Percentiles rank a stretch among this genome's conserved stretches.
Conservation (phyloP, 345 rosid genomes). For the Salix exigua region DNA sequence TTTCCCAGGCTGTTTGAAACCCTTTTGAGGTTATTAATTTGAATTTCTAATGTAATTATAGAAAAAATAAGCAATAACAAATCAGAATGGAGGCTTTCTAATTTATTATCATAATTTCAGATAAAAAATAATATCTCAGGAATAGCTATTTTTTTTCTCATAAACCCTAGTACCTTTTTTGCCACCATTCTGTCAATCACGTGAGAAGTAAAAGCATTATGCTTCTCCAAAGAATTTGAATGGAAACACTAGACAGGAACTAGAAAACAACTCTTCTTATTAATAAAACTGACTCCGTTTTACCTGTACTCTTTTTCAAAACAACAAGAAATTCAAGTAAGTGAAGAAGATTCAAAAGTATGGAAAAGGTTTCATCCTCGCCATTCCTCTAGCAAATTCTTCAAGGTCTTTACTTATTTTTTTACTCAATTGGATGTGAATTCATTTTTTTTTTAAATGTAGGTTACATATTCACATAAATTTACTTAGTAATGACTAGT, state of each 20-base stretch:
- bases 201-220: slow-evolving; percentile 35
- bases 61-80: too few relatives aligned
- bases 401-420: slow-evolving; percentile 47
- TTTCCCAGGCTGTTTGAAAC: background rate
- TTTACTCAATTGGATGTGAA: background rate
- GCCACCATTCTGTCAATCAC: too few relatives aligned
- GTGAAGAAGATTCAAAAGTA: slow-evolving; percentile 35
- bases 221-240: slow-evolving; percentile 76
- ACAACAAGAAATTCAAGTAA: background rate
- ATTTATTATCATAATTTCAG: too few relatives aligned
- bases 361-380: slow-evolving; percentile 69
- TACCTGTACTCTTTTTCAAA: too few relatives aligned
- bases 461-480: too few relatives aligned
- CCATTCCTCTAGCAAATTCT: slow-evolving; percentile 82
- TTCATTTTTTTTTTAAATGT: background rate
- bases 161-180: too few relatives aligned
- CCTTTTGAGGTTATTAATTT: too few relatives aligned
- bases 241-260: slow-evolving; percentile 55
- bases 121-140: too few relatives aligned
- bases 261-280: slow-evolving; percentile 59
- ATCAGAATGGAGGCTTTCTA: too few relatives aligned
- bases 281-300: slow-evolving; percentile 50
- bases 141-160: too few relatives aligned
- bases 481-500: too few relatives aligned
- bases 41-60: too few relatives aligned